Base-by-base conservation (phyloP, 306 rosid species). In the Arachis stenosperma region DNA sequence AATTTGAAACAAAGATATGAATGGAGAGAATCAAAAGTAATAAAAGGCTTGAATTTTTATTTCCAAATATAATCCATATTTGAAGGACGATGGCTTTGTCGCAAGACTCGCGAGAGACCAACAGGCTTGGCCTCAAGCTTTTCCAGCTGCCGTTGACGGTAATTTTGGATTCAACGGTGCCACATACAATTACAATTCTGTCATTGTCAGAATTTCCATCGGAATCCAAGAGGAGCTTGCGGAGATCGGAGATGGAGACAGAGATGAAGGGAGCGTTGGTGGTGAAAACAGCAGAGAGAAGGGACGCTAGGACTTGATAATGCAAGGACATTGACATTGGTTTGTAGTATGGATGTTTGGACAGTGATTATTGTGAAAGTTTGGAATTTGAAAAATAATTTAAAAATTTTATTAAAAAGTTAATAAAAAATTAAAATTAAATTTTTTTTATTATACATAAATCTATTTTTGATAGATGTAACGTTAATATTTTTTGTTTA, bases 211-310 rank as follows among this genome's bases (percentile, higher is more conserved):
- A 74, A 64, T 59, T n/a, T 0, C 46, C 63, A 9, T 74, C 78
- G 3, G 46, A 40, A 6, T 76, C 75, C 13, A 15, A 2, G 40
- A 91, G 82, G 61, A 89, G 73, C 3, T 86, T 83, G 1, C 99
- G 97, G 59, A 94, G 96, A 84, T 90, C 99, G 30, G 91, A 85
- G 42, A 91, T 95, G 15, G 73, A 41, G 42, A 87, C 73, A 22
- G 27, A 22, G 27, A 22, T 22, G 62, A 71, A 75, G 17, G 98
- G 98, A 9, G 97, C 89, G 56, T 70, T 40, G 67, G 84, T 57
- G 30, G 84, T 39, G 80, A 60, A 75, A 77, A 87, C 79, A 81
- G 99, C 99, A 37, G 95, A 82, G 43, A 91, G 51, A 8, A 94
- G 84, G 15, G 99, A 86, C 0, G 67, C 75, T 5, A 94, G 58